A percentile compares a stretch with the other conserved stretches of the same genome.
phyloP scores from a whole-genome alignment of 2,329 filamentous ascomycete genomes.

The Xylaria sp. region DNA sequence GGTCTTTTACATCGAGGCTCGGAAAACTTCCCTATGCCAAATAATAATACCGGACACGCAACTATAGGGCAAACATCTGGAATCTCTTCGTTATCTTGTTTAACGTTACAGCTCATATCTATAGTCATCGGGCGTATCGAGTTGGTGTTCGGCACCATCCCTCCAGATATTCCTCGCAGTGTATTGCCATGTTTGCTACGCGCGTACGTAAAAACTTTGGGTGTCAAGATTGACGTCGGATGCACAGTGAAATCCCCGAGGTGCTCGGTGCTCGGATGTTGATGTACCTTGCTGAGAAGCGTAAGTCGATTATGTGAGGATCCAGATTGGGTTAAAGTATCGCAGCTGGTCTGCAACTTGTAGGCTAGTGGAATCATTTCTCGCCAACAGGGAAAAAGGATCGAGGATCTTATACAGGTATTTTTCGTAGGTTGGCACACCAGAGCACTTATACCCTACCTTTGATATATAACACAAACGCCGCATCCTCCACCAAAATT shows the following conservation, averaged over 20 bases:
- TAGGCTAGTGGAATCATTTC: constrained; percentile 13
- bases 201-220: neutral
- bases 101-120: constrained; percentile 28
- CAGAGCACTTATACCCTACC: constrained; percentile 10
- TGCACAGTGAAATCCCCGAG: constrained; percentile 28
- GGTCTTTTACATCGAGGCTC: neutral
- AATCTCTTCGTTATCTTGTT: constrained; percentile 13
- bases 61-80: neutral
- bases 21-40: neutral
- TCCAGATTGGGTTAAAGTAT: constrained; percentile 31
- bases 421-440: constrained; percentile 14
- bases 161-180: constrained; percentile 29
- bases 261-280: constrained; percentile 22
- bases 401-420: neutral
- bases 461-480: constrained; percentile 23
- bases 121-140: neutral
- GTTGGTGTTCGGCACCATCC: constrained; percentile 1
- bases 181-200: constrained; percentile 29
- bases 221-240: constrained; percentile 8
- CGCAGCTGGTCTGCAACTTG: constrained; percentile 9
- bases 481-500: constrained; percentile 6
- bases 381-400: constrained; percentile 10
- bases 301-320: constrained; percentile 26
- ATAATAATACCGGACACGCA: constrained; percentile 1
- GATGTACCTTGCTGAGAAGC: constrained; percentile 6